A percentile compares a stretch with the other conserved stretches of the same genome.
Evolutionary conservation across 2,329 filamentous ascomycete genomes (phyloP).

Genomic region (Ceratocystis alfenasii): DNA sequence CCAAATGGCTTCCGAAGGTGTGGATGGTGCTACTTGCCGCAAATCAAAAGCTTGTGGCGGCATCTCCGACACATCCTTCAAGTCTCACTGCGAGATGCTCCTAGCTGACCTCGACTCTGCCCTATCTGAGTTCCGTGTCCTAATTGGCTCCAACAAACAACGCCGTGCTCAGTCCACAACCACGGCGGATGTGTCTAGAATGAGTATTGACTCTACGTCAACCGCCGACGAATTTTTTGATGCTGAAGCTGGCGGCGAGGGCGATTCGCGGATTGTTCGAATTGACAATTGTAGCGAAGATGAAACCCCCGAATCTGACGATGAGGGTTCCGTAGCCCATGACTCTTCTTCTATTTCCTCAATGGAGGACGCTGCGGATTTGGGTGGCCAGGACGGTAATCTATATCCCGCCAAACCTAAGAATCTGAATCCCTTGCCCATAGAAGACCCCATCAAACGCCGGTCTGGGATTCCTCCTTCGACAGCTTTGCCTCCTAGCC

Average conservation of each 20-base stretch:
- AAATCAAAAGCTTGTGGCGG: slow-evolving; percentile 31
- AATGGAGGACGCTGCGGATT: slow-evolving; percentile 46
- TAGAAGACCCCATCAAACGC: slow-evolving; percentile 52
- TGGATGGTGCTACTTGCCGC: slow-evolving; percentile 28
- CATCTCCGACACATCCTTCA: slow-evolving; percentile 55
- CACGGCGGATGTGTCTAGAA: slow-evolving; percentile 36
- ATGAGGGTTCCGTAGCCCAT: slow-evolving; percentile 38
- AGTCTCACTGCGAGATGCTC: slow-evolving; percentile 69
- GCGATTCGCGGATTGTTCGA: slow-evolving; percentile 55
- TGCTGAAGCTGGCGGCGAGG: slow-evolving; percentile 56
- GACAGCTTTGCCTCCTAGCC: slow-evolving; percentile 69
- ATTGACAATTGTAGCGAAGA: slow-evolving; percentile 57
- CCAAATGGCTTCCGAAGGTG: slow-evolving; percentile 25
- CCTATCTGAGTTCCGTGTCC: slow-evolving; percentile 64
- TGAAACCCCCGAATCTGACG: slow-evolving; percentile 46
- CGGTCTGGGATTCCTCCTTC: slow-evolving; percentile 60
- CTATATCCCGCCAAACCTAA: slow-evolving; percentile 69
- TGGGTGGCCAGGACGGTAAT: slow-evolving; percentile 47
- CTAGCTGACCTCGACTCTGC: slow-evolving; percentile 74
- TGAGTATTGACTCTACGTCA: slow-evolving; percentile 68
- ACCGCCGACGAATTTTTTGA: slow-evolving; percentile 90
- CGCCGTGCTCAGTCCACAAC: slow-evolving; percentile 49
- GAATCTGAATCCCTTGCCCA: slow-evolving; percentile 62
- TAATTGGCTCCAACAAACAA: slow-evolving; percentile 69
- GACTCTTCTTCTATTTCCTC: slow-evolving; percentile 50